phyloP scores from a whole-genome alignment of 2,329 filamentous ascomycete genomes.

The Xylariaceae sp. region DNA sequence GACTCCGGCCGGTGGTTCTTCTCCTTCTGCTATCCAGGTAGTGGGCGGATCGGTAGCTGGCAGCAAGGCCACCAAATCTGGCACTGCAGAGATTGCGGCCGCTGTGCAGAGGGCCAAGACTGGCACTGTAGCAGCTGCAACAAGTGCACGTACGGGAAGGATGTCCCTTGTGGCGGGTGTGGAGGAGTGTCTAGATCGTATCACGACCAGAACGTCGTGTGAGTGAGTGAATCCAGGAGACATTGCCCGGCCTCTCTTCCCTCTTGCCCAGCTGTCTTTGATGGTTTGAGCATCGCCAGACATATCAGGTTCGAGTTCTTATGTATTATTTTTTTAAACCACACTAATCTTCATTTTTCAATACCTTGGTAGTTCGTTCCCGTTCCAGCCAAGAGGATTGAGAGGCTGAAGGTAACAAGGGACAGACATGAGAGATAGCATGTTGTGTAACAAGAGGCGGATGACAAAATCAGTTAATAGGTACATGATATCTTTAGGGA shows the following conservation, averaged over 20 bases:
- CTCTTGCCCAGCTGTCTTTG: no score
- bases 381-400: no score
- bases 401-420: no score
- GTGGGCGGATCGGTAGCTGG: constrained; percentile 17
- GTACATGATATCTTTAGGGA: no score
- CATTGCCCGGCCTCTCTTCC: background rate
- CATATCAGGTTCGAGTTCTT: no score
- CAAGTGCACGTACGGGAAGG: constrained; percentile 14
- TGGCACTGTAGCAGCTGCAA: constrained; percentile 18
- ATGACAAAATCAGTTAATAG: no score
- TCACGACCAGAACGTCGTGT: constrained; percentile 9
- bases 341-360: no score
- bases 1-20: constrained; percentile 13
- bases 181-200: constrained; percentile 15
- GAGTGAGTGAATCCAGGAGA: constrained; percentile 2
- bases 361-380: no score
- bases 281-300: no score
- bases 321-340: no score
- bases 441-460: no score
- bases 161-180: constrained; percentile 12
- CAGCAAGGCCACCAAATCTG: constrained; percentile 14
- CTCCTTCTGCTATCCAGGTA: constrained; percentile 15
- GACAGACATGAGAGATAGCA: no score
- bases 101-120: constrained; percentile 12
- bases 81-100: constrained; percentile 14